Base-by-base conservation (phyloP, 176 grass and related monocot genomes). In the Eleusine coracana region DNA sequence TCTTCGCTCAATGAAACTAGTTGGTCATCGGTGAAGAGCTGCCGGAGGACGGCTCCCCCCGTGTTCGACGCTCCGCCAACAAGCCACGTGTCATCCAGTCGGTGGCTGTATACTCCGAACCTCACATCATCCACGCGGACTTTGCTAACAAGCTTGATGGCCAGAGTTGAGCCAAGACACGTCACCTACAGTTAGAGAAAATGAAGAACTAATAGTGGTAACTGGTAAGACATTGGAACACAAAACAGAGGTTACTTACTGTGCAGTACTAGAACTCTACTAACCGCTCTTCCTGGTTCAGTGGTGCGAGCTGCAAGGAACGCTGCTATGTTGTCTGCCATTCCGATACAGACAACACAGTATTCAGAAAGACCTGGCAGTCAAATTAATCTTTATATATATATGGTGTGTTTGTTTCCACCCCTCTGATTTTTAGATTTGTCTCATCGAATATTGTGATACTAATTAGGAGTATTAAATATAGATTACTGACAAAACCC, bases 51-150 rank as follows among this genome's bases (percentile, higher is more conserved):
- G 5, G 89, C 88, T 49, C 94, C 89, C 0, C 94, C 89, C 5
- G 84, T 91, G 79, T 97, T 97, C 13, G 94, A 93, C 10, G 91
- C 91, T 10, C 94, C 91, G 38, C 94, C 94, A 65, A 97, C 94
- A 58, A 97, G 94, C 91, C 88, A 97, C 70, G 76, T 81, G 80
- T 91, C 84, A 21, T 93, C 89, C 28, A 97, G 74, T 1, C 91
- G 91, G 37, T 97, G 94, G 75, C 94, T 97, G 78, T 97, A 97
- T 59, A 97, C 87, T 7, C 94, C 94, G 31, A 91, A 97, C 72
- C 91, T 59, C 13, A 89, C 88, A 56, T 97, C 89, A 36, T 93
- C 94, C 13, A 93, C 86, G 1, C 87, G 88, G 45, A 60, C 75
- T 17, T 34, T 31, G 87, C 94, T 97, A 28, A 97, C 64, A 23